These are phyloP conservation scores for Xenosphaeropsis pyriputrescens DNA, from an alignment of 2,329 filamentous ascomycete species.

Conservation along the genomic window DNA sequence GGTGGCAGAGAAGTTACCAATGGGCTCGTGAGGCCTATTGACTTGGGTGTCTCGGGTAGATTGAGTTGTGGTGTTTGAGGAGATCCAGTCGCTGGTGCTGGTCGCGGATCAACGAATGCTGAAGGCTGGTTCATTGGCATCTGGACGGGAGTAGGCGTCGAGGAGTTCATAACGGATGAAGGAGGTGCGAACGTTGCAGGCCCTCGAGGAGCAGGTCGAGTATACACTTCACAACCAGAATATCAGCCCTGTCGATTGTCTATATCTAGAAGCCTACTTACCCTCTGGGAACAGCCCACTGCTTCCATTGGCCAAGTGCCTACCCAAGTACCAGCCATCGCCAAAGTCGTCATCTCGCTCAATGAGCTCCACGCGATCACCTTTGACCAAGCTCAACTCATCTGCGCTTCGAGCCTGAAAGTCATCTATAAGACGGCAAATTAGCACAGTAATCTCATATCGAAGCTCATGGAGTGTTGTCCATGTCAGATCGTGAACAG, in stretches of 20 bases:
- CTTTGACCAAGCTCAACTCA: conserved; percentile 78
- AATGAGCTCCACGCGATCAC: conserved; percentile 69
- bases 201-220: conserved; percentile 17
- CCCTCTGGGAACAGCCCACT: conserved; percentile 76
- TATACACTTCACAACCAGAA: conserved; percentile 15
- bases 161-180: no score
- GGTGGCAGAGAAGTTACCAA: conserved; percentile 16
- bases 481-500: neutral
- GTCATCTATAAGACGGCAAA: conserved; percentile 48
- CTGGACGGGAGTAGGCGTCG: no score
- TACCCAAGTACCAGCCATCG: conserved; percentile 73
- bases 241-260: conserved; percentile 16
- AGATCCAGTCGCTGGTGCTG: conserved; percentile 4
- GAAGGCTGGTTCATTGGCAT: no score
- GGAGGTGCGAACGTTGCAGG: conserved; percentile 8
- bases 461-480: no score
- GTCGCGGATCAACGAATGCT: neutral
- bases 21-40: conserved; percentile 21
- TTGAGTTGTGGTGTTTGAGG: conserved; percentile 15
- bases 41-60: conserved; percentile 10
- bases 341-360: conserved; percentile 82
- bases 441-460: neutral
- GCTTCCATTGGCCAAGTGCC: conserved; percentile 57
- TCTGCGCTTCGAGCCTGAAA: conserved; percentile 85
- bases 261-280: conserved; percentile 18